Conservation (phyloP, 2,329 filamentous ascomycete genomes). For the Pseudogymnoascus sp. region DNA sequence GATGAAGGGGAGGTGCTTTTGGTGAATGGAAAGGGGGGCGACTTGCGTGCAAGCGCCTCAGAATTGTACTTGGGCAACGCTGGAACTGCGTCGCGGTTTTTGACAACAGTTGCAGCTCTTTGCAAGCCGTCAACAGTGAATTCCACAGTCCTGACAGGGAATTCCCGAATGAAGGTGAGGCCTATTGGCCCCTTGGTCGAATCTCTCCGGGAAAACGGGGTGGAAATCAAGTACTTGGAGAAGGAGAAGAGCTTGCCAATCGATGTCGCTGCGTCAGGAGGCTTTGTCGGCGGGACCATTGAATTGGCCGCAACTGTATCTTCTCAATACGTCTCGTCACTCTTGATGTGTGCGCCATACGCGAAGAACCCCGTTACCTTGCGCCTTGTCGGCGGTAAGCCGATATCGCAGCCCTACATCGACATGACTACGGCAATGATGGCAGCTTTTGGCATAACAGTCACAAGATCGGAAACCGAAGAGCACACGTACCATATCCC, state of each 20-base stretch:
- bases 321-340: slow-evolving; percentile 96
- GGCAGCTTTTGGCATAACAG: slow-evolving; percentile 77
- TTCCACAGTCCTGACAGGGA: slow-evolving; percentile 80
- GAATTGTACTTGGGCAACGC: slow-evolving; percentile 92
- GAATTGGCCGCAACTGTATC: slow-evolving; percentile 91
- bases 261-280: slow-evolving; percentile 70
- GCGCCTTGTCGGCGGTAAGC: slow-evolving; percentile 87
- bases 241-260: slow-evolving; percentile 77
- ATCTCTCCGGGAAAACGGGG: slow-evolving; percentile 76
- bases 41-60: slow-evolving; percentile 64
- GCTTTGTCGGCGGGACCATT: slow-evolving; percentile 78
- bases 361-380: slow-evolving; percentile 90
- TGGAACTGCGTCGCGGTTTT: slow-evolving; percentile 88
- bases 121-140: slow-evolving; percentile 57
- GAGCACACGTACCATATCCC: slow-evolving; percentile 92
- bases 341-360: slow-evolving; percentile 94
- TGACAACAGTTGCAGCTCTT: slow-evolving; percentile 84
- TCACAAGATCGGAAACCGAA: slow-evolving; percentile 67
- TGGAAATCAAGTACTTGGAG: slow-evolving; percentile 79
- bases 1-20: slow-evolving; percentile 86
- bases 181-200: slow-evolving; percentile 92
- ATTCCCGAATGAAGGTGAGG: slow-evolving; percentile 89
- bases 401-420: slow-evolving; percentile 94
- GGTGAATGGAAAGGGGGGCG: slow-evolving; percentile 84
- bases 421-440: slow-evolving; percentile 99